Conservation (phyloP, 306 rosid genomes). For the Ormosia emarginata region DNA sequence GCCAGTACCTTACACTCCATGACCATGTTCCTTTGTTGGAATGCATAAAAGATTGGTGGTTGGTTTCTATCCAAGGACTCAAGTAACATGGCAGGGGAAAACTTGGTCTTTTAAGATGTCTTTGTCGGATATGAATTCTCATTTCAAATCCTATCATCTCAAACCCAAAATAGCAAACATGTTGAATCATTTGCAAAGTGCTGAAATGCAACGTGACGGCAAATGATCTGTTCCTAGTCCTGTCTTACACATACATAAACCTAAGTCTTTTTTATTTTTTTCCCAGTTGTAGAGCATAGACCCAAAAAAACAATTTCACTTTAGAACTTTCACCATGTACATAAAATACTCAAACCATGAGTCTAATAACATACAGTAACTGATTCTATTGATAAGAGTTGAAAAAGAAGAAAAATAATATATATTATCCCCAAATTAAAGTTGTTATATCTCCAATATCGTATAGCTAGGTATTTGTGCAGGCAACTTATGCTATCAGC, state of each 20-base stretch:
- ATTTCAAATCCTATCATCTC: not conserved
- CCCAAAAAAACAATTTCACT: not conserved
- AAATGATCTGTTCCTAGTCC: constrained; percentile 11
- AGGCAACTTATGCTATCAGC: not conserved
- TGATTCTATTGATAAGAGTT: not conserved
- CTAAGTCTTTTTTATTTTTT: not conserved
- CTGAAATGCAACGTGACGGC: not conserved
- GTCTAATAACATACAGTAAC: not conserved
- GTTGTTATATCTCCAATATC: not conserved
- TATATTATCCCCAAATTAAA: not conserved
- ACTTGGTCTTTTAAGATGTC: constrained; percentile 23
- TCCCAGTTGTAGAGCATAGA: not conserved
- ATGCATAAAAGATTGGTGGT: constrained; percentile 16
- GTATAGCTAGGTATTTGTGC: constrained; percentile 14
- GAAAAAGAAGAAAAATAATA: not conserved
- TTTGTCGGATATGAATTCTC: constrained; percentile 12
- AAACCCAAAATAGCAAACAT: constrained; percentile 12
- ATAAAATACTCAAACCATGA: not conserved
- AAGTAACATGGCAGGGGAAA: constrained; percentile 35
- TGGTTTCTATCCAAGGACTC: constrained; percentile 5
- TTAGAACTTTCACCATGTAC: not conserved
- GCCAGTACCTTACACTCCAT: not conserved
- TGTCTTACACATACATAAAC: not conserved
- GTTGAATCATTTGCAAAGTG: constrained; percentile 7
- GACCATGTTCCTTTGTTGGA: constrained; percentile 28